Base-by-base conservation (phyloP, 352 stramenopile species). In the Pythium aquatile region DNA sequence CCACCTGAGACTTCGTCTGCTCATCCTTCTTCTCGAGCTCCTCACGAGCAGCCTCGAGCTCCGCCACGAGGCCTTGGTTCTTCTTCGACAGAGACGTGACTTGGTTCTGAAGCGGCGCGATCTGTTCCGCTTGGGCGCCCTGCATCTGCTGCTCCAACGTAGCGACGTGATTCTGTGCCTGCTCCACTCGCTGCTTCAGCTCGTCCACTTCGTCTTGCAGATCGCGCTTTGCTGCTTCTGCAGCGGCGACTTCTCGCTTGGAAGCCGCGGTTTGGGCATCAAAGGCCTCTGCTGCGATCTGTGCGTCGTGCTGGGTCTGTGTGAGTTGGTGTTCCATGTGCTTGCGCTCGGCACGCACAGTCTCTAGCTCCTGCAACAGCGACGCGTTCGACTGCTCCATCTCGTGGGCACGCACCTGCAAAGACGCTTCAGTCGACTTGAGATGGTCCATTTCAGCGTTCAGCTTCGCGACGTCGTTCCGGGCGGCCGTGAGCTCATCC, bases 71-170 rank as follows among this genome's bases (percentile, higher is more conserved):
- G 17, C 65, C 66, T 9, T 82, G 55, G 40, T 91, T 90, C 70
- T 93, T 90, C 46, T 78, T 83, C 16, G 76, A 85, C 5, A 91
- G 66, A 13, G 75, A 54, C 61, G 88, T 76, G 3, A 93, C 44
- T 65, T 90, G 77, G n/a, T 67, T 67, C 49, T 86, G 73, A 7
- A 75, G 30, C 13, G 78, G 70, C 26, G 61, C 62, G 16, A 83
- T 40, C 28, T 63, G 63, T 28, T 89, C 74, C 0, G 54, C 59
- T 16, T 76, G 65, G 52, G 75, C 72, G 2, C 61, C 51, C 20
- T 74, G 74, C 16, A 83, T 32, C 49, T 90, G 70, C 49, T 81
- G 65, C 60, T 95, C 77, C 13, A 83, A 47, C 42, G 74, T 69
- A 54, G 67, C 60, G 3, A 76, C 51, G 65, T 82, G 74, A 2